Evolutionary conservation across 768 basidiomycete species (phyloP).

Genomic region (Macrolepiota dolichaula): DNA sequence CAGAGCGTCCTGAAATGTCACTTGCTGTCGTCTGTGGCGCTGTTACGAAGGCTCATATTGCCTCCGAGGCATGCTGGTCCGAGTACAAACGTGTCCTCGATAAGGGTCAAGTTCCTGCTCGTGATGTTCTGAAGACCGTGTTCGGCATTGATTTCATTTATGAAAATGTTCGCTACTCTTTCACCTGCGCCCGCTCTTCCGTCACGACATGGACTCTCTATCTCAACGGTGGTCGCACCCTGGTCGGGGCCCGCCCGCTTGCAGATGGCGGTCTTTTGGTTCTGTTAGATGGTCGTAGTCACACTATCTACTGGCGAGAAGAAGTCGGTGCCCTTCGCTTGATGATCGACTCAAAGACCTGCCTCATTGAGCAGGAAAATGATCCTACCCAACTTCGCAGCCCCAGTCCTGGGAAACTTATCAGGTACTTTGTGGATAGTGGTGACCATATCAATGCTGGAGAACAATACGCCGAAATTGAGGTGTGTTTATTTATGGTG

Average conservation of each 20-base stretch:
- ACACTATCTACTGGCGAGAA: slow-evolving; percentile 97
- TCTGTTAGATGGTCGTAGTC: slow-evolving; percentile 88
- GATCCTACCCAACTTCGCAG: slow-evolving; percentile 96
- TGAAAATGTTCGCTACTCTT: slow-evolving; percentile 91
- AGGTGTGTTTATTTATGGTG: slow-evolving; percentile 47
- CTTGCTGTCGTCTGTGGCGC: slow-evolving; percentile 96
- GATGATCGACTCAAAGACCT: slow-evolving; percentile 97
- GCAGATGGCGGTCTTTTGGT: slow-evolving; percentile 95
- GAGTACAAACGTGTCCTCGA: slow-evolving; percentile 96
- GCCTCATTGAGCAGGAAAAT: slow-evolving; percentile 98
- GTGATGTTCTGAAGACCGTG: slow-evolving; percentile 93
- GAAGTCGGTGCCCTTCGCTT: slow-evolving; percentile 92
- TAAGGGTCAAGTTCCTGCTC: slow-evolving; percentile 96
- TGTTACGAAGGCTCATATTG: slow-evolving; percentile 90
- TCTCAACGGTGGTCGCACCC: slow-evolving; percentile 90
- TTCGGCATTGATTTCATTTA: slow-evolving; percentile 98
- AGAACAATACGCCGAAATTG: slow-evolving; percentile 97
- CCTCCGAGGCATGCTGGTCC: slow-evolving; percentile 82
- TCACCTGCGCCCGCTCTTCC: slow-evolving; percentile 91
- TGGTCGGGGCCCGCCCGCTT: slow-evolving; percentile 88
- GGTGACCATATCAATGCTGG: slow-evolving; percentile 97
- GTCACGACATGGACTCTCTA: slow-evolving; percentile 89
- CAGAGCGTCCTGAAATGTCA: slow-evolving; percentile 90
- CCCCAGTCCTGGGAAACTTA: slow-evolving; percentile 94
- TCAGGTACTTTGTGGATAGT: slow-evolving; percentile 92